A percentile compares a stretch with the other conserved stretches of the same genome.
Conservation (phyloP, 2,329 filamentous ascomycete species). For the Bipolaris bicolor region DNA sequence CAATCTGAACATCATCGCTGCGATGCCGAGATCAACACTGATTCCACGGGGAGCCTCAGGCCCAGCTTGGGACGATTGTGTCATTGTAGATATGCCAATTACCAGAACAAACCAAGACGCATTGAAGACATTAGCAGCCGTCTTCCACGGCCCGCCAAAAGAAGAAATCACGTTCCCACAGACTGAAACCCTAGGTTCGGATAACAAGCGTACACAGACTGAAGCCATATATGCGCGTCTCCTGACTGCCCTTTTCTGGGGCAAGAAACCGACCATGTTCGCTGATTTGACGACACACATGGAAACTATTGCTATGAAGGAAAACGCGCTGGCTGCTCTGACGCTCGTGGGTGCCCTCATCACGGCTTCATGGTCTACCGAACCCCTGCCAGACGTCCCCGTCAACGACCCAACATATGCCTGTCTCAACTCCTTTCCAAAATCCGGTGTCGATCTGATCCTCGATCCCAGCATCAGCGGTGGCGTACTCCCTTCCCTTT, state of each 20-base stretch:
- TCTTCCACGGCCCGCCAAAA: slow-evolving; percentile 61
- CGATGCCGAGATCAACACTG: slow-evolving; percentile 61
- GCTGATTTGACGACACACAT: slow-evolving; percentile 58
- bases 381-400: slow-evolving; percentile 51
- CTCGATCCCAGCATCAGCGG: slow-evolving; percentile 59
- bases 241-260: slow-evolving; percentile 62
- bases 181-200: slow-evolving; percentile 29
- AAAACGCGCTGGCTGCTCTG: slow-evolving; percentile 62
- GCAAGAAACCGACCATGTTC: slow-evolving; percentile 59
- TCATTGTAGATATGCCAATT: slow-evolving; percentile 59
- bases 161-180: slow-evolving; percentile 48
- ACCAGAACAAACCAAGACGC: slow-evolving; percentile 60
- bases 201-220: slow-evolving; percentile 45
- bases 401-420: slow-evolving; percentile 57
- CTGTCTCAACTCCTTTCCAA: slow-evolving; percentile 42
- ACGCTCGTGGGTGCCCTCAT: slow-evolving; percentile 59
- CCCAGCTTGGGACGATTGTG: slow-evolving; percentile 43
- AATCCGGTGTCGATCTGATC: slow-evolving; percentile 58
- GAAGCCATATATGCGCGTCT: slow-evolving; percentile 62
- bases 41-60: slow-evolving; percentile 52
- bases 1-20: slow-evolving; percentile 63
- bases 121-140: slow-evolving; percentile 60
- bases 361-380: slow-evolving; percentile 60
- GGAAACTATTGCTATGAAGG: slow-evolving; percentile 63
- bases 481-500: slow-evolving; percentile 61